Conservation (phyloP, 768 basidiomycete species). For the Boletus reticuloceps region DNA sequence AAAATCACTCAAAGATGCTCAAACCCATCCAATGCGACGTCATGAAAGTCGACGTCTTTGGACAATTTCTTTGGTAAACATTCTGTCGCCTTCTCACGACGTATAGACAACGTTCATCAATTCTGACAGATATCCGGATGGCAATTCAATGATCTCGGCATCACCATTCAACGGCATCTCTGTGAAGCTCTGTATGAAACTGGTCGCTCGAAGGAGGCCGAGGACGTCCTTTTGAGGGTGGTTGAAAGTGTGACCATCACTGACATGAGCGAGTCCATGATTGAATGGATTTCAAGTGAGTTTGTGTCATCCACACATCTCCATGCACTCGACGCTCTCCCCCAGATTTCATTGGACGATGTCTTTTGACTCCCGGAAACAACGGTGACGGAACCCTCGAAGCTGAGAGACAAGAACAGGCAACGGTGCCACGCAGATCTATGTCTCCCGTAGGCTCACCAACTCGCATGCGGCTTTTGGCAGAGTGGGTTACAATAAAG, state of each 20-base stretch:
- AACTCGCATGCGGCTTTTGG: background rate
- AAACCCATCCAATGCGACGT: background rate
- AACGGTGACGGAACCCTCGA: background rate
- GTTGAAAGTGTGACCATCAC: background rate
- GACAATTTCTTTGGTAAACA: background rate
- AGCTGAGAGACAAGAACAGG: too few species aligned
- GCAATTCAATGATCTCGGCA: background rate
- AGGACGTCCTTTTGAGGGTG: background rate
- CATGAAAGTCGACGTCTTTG: background rate
- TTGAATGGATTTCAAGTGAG: background rate
- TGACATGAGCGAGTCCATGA: background rate
- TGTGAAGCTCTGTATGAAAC: background rate
- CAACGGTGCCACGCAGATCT: too few species aligned
- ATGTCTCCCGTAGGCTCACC: background rate
- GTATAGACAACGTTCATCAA: background rate
- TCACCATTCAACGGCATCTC: background rate
- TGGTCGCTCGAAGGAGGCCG: background rate
- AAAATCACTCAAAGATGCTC: background rate
- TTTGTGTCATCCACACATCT: background rate
- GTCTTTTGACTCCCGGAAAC: background rate
- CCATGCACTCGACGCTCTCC: background rate
- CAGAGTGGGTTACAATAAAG: background rate
- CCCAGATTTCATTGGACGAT: background rate
- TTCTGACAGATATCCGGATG: background rate
- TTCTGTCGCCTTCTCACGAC: too few species aligned